These are phyloP conservation scores for Pelargonium myrrhifolium DNA, from an alignment of 441 rosid species.

Conservation along the genomic window DNA sequence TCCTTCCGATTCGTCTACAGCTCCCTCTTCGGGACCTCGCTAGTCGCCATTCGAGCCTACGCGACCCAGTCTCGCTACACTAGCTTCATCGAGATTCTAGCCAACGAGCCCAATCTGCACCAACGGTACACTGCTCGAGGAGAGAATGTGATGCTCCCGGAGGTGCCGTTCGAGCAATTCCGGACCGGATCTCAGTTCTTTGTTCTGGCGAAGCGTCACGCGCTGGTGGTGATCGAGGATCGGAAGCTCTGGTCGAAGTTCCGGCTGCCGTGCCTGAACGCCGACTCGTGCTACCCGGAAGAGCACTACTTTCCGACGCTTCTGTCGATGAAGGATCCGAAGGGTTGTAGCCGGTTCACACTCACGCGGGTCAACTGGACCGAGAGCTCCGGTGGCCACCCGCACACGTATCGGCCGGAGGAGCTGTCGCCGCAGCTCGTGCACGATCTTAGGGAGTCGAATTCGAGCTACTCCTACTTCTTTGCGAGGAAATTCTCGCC, in stretches of 20 bases:
- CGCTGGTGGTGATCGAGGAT: conserved; percentile 43
- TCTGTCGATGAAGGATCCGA: conserved; percentile 52
- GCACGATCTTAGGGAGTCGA: conserved; percentile 49
- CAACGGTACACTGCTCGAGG: conserved; percentile 58
- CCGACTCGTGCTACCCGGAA: conserved; percentile 59
- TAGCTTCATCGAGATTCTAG: conserved; percentile 50
- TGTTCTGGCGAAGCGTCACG: conserved; percentile 51
- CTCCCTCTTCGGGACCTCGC: conserved; percentile 30
- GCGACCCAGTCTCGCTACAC: conserved; percentile 23
- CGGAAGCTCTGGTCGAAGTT: conserved; percentile 55
- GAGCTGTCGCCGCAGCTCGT: conserved; percentile 57
- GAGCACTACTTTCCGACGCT: conserved; percentile 73
- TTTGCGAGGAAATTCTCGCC: conserved; percentile 87
- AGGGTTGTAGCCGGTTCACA: conserved; percentile 42
- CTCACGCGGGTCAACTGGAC: conserved; percentile 68
- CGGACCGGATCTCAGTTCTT: conserved; percentile 67
- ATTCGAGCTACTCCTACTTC: conserved; percentile 54
- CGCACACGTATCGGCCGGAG: conserved; percentile 50
- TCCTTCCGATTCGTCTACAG: conserved; percentile 56
- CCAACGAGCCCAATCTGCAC: conserved; percentile 45
- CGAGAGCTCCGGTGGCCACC: conserved; percentile 72
- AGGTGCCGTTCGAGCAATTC: conserved; percentile 48
- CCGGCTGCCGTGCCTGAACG: conserved; percentile 46
- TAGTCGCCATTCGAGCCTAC: not conserved
- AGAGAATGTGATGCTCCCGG: conserved; percentile 52